Percentiles rank a stretch among this genome's conserved stretches.
phyloP scores from a whole-genome alignment of 2,329 filamentous ascomycete species.

The Apiospora pterosperma region DNA sequence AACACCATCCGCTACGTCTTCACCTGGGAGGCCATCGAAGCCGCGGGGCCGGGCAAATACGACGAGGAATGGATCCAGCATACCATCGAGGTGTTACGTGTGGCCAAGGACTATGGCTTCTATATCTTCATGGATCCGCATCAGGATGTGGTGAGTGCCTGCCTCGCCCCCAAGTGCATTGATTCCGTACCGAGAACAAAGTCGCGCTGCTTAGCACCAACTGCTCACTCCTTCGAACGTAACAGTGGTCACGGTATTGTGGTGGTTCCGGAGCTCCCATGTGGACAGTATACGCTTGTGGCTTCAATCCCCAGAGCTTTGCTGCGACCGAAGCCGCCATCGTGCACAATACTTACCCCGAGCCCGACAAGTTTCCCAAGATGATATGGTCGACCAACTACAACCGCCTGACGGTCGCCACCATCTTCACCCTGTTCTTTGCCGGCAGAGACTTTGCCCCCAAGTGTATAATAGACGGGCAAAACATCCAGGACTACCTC shows the following conservation, averaged over 20 bases:
- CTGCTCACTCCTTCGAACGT: not conserved
- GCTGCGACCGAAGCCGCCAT: slow-evolving; percentile 84
- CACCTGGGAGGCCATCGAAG: slow-evolving; percentile 98
- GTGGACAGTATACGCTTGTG: slow-evolving; percentile 96
- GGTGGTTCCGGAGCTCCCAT: slow-evolving; percentile 94
- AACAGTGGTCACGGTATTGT: slow-evolving; percentile 85
- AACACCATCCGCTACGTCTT: slow-evolving; percentile 97
- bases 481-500: slow-evolving; percentile 95
- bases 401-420: slow-evolving; percentile 77
- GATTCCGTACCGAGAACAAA: not conserved
- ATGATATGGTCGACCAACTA: slow-evolving; percentile 99
- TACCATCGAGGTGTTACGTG: slow-evolving; percentile 78
- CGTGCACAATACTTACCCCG: slow-evolving; percentile 89
- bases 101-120: slow-evolving; percentile 88
- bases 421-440: slow-evolving; percentile 94
- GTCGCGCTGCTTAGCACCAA: not conserved
- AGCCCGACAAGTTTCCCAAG: slow-evolving; percentile 85
- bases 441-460: slow-evolving; percentile 88
- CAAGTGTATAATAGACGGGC: slow-evolving; percentile 89
- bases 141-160: slow-evolving; percentile 78
- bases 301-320: slow-evolving; percentile 83
- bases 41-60: slow-evolving; percentile 83
- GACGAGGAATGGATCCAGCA: slow-evolving; percentile 92
- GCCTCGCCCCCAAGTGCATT: too few species aligned
- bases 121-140: slow-evolving; percentile 99